Base-by-base conservation (phyloP, 345 rosid species). In the Camelina hispida region DNA sequence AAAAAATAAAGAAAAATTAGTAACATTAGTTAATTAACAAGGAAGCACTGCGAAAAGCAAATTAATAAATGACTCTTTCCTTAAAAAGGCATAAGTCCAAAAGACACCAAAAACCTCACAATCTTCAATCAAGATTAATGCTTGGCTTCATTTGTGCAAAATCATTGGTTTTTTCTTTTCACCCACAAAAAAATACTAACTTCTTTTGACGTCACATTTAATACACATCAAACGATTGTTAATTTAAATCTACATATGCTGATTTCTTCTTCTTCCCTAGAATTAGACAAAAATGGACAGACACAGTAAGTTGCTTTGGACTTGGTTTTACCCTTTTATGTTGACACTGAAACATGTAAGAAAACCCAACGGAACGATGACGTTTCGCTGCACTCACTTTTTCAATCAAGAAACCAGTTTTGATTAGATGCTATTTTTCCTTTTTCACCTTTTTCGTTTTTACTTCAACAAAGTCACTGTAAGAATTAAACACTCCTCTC, bases 281-380 rank as follows among this genome's bases (percentile, higher is more conserved):
- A 50, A 68, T 68, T 75, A 60, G 73, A 60, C 38, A 7, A 51
- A 76, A 69, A 53, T 62, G 44, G 74, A 44, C 75, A 54, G 59
- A 69, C 75, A 69, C 34, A 23, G 57, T 62, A 47, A 69, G 52
- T 76, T 76, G 80, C 80, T 76, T 76, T 50, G 65, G 38, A 62
- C 38, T 53, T 69, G 80, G 80, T 76, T 76, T 76, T 54, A 46
- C 74, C 75, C 79, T 53, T 51, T 69, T 62, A 32, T 62, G 70
- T 62, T 76, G 74, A 76, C 79, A 76, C 75, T 69, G 70, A 69
- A 76, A 62, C 75, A 76, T 76, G 79, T 54, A 62, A 76, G 51
- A n/a, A 69, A 69, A 12, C 65, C 65, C 37, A 69, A 53, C 44
- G 22, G 69, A 69, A 68, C 70, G 75, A 62, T 69, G 80, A 76